These are phyloP conservation scores for Auricularia sp. DNA, from an alignment of 768 basidiomycete species.

Conservation along the genomic window DNA sequence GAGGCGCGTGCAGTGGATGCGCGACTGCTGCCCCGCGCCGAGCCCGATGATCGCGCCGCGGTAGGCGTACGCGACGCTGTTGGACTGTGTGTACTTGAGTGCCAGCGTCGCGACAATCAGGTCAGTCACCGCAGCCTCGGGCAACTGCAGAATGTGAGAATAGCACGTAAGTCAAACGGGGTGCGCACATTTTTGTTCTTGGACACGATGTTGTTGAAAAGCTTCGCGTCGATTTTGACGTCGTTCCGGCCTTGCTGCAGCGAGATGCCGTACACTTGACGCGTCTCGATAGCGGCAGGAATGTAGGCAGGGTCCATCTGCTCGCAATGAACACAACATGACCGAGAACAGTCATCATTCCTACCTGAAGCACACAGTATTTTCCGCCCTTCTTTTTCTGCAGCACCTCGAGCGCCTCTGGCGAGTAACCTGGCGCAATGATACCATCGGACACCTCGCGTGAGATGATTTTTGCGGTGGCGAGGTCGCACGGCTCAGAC, in stretches of 20 bases:
- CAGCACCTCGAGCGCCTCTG: conserved; percentile 81
- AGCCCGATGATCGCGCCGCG: conserved; percentile 90
- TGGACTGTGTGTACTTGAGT: conserved; percentile 98
- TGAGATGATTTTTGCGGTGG: conserved; percentile 95
- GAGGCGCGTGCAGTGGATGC: conserved; percentile 97
- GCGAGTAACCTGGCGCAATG: conserved; percentile 87
- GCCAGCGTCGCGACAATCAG: conserved; percentile 93
- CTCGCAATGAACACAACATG: background rate
- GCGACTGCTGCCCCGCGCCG: conserved; percentile 96
- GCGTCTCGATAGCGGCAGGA: conserved; percentile 76
- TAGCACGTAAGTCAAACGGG: background rate
- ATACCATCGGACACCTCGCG: conserved; percentile 98
- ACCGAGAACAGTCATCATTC: conserved; percentile 1
- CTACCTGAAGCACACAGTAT: conserved; percentile 91
- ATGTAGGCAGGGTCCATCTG: conserved; percentile 84
- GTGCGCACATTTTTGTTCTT: conserved; percentile 69
- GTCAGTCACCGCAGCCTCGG: conserved; percentile 70
- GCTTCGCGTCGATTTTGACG: conserved; percentile 65
- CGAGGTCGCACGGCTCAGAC: conserved; percentile 83
- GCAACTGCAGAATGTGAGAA: conserved; percentile 43
- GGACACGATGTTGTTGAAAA: conserved; percentile 86
- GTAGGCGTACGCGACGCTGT: conserved; percentile 92
- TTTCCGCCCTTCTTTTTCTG: conserved; percentile 97
- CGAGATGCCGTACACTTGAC: conserved; percentile 88
- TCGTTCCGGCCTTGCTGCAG: conserved; percentile 89